Evolutionary conservation across 2,329 filamentous ascomycete species (phyloP), one percentile per base, ranked within the genome.

Genomic region (Nemania bipapillata): DNA sequence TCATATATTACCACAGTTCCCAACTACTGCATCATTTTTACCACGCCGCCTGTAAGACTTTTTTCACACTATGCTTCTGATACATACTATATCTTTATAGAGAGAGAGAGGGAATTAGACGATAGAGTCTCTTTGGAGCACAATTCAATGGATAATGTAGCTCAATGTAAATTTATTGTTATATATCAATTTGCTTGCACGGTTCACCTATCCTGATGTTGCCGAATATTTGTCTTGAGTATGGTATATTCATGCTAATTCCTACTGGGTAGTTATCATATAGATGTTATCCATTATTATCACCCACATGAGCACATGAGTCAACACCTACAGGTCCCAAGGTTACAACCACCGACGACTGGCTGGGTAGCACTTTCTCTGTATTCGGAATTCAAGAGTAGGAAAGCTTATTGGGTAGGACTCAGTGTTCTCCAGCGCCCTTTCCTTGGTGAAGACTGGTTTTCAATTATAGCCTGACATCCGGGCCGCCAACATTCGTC

Each of bases 71-170:
- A 5, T 30, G 20, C 11, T 32, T 45, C 32, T 30, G 40, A 50
- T 68, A 52, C 65, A 68, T 20, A 54, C 55, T 42, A 57, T 49
- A 17, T 22, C 24, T 45, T 50, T 61, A 68, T 62, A 70, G 58
- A 70, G 11, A 65, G n/a, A 45, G 40, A 45, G 42, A 45, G 20
- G 22, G 20, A 47, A 24, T 50, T 59, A 50, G 64, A 61, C 35
- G n/a, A 54, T 47, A 24, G 24, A 53, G 32, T 53, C 20, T 26
- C 17, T 24, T 32, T 4, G 4, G 9, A 53, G 35, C 28, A 28
- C 20, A 54, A 63, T 15, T 49, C 11, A 35, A 12, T 24, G 53
- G 26, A 52, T 65, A 57, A n/a, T 57, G 57, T 57, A 53, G n/a
- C 62, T 60, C 63, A 52, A 52, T 61, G 24, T 59, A 67, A n/a